Conservation (phyloP, 805 yeast species). For the Yamadazyma akitaensis region DNA sequence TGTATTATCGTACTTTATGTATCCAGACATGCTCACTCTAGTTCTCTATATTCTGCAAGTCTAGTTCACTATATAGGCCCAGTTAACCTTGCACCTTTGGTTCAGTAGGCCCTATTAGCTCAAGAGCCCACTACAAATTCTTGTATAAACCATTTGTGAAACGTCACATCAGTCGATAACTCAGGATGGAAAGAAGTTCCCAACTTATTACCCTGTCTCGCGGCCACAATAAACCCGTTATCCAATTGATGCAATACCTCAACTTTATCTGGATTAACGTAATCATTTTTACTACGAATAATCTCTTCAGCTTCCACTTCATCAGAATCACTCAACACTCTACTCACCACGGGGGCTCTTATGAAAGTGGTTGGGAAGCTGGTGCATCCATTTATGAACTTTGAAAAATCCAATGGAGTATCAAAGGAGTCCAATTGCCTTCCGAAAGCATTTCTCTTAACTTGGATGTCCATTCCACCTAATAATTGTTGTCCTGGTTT, state of each 20-base stretch:
- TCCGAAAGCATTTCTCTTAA: slow-evolving; percentile 75
- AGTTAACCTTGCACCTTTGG: too few relatives aligned
- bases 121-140: slow-evolving; percentile 42
- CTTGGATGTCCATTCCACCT: slow-evolving; percentile 63
- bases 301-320: slow-evolving; percentile 5
- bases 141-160: slow-evolving; percentile 69
- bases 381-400: slow-evolving; percentile 40
- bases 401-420: slow-evolving; percentile 39
- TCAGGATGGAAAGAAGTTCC: slow-evolving; percentile 86
- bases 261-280: slow-evolving; percentile 28
- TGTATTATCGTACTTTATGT: too few relatives aligned
- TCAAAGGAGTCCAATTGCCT: slow-evolving; percentile 69
- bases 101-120: not conserved
- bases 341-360: slow-evolving; percentile 69
- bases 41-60: not conserved
- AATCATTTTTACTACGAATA: slow-evolving; percentile 21
- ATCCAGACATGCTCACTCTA: too few relatives aligned
- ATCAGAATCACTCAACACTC: slow-evolving; percentile 9
- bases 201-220: slow-evolving; percentile 59
- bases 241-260: slow-evolving; percentile 41
- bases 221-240: slow-evolving; percentile 57
- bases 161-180: slow-evolving; percentile 51
- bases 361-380: slow-evolving; percentile 57
- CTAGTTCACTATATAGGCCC: too few relatives aligned
- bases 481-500: slow-evolving; percentile 52